A percentile compares a stretch with the other conserved stretches of the same genome.
phyloP scores from a whole-genome alignment of 129 eudicot genomes.

The Ambrosia trifida region DNA sequence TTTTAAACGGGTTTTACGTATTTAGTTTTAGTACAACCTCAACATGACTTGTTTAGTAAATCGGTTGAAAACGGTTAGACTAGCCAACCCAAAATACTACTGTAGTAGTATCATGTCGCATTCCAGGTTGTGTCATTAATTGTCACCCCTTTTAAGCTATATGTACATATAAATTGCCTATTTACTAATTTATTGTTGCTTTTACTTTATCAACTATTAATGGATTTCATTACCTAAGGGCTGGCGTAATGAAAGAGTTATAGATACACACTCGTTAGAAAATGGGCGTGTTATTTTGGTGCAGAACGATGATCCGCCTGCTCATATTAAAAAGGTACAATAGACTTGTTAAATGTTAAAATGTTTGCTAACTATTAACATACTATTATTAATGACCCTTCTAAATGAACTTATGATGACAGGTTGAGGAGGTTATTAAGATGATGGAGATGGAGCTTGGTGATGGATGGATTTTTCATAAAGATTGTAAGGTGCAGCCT shows the following conservation, averaged over 20 bases:
- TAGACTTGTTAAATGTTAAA: background rate
- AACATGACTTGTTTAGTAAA: too few species aligned
- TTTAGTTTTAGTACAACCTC: too few species aligned
- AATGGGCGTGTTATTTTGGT: conserved; percentile 62
- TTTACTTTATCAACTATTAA: conserved; percentile 13
- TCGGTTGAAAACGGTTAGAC: too few species aligned
- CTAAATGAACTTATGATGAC: conserved; percentile 8
- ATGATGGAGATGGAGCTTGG: conserved; percentile 93
- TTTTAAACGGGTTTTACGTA: too few species aligned
- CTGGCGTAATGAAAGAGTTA: conserved; percentile 70
- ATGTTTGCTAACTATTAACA: background rate
- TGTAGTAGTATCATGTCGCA: too few species aligned
- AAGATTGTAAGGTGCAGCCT: conserved; percentile 69
- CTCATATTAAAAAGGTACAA: conserved; percentile 68
- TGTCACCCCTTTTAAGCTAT: too few species aligned
- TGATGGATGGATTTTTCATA: conserved; percentile 78
- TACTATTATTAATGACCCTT: background rate
- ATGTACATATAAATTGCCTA: background rate
- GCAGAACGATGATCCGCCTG: conserved; percentile 62
- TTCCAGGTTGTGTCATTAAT: too few species aligned
- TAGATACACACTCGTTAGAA: conserved; percentile 41
- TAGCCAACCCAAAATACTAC: too few species aligned
- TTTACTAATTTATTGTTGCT: conserved; percentile 1
- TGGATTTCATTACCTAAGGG: conserved; percentile 44
- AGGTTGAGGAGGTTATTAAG: conserved; percentile 81